phyloP scores from a whole-genome alignment of 164 flowering plant species.

The Houttuynia cordata region DNA sequence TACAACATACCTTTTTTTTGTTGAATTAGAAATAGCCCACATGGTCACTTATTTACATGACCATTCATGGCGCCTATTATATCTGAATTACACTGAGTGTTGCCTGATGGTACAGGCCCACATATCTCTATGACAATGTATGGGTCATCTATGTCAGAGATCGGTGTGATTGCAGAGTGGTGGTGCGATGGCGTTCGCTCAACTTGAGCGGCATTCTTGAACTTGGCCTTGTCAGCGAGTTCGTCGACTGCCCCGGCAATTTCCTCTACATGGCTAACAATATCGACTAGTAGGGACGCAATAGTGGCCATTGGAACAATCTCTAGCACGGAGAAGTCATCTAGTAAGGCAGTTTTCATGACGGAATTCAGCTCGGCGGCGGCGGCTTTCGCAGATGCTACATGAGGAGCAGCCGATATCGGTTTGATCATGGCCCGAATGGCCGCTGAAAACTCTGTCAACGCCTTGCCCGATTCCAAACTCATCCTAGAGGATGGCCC shows the following conservation, averaged over 20 bases:
- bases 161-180: conserved; percentile 1
- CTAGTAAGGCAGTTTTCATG: conserved; percentile 7
- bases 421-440: conserved; percentile 29
- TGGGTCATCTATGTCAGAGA: neutral
- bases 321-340: conserved; percentile 17
- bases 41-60: neutral
- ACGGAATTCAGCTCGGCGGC: conserved; percentile 24
- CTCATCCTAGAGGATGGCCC: conserved; percentile 38
- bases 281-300: conserved; percentile 43
- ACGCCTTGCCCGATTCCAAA: conserved; percentile 30
- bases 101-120: neutral
- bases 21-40: no score
- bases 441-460: conserved; percentile 32
- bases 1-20: no score
- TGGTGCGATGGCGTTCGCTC: conserved; percentile 3
- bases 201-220: conserved; percentile 2
- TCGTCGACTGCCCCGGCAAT: conserved; percentile 38
- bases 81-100: neutral
- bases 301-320: conserved; percentile 38
- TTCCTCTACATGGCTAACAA: conserved; percentile 30
- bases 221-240: conserved; percentile 23
- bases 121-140: neutral
- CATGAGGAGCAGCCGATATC: conserved; percentile 12
- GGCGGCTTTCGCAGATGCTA: conserved; percentile 19
- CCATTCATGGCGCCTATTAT: neutral